Evolutionary conservation across 768 basidiomycete species (phyloP), one percentile per base, ranked within the genome.

Genomic region (Leccinellum luteum): DNA sequence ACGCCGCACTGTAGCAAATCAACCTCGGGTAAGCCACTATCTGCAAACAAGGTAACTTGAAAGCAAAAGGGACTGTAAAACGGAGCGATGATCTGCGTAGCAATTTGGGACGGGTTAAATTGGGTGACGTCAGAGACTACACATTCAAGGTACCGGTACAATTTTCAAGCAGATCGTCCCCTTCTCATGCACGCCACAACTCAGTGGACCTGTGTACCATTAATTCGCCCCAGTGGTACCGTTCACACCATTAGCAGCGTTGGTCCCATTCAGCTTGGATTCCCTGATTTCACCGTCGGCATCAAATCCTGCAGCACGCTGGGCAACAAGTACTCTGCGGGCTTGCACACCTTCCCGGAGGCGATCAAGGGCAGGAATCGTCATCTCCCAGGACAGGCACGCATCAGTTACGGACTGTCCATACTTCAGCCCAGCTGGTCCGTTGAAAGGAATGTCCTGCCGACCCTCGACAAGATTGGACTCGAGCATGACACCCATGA

Each of bases 401-500:
- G 89, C 89, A 73, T 94, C 92, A 23, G 94, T 94, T 6, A 95
- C 90, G 8, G 88, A 90, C 69, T 89, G 86, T 27, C 94, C 94
- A 66, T 92, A 93, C 66, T 80, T 86, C 48, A 96, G 75, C 12
- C 83, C 87, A 7, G 80, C 74, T 1, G 87, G 86, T 3, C 93
- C 94, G 12, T 80, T 78, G 1, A 81, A 67, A 4, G 92, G 86
- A 58, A 95, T 88, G 64, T 92, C 86, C 73, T 95, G 92, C 51
- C 92, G 85, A 27, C 94, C 92, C 70, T 90, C 92, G 8, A 86
- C 79, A 51, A 98, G 79, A 70, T 96, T 95, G 45, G 90, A 92
- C 74, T 98, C 96, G 55, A 98, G 80, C 95, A 98, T 98, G 54
- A 94, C 91, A 48, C 93, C 94, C 83, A 92, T 87, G 65, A 96